Evolutionary conservation across 306 rosid species (phyloP), one percentile per base, ranked within the genome.

Genomic region (Styphnolobium japonicum): DNA sequence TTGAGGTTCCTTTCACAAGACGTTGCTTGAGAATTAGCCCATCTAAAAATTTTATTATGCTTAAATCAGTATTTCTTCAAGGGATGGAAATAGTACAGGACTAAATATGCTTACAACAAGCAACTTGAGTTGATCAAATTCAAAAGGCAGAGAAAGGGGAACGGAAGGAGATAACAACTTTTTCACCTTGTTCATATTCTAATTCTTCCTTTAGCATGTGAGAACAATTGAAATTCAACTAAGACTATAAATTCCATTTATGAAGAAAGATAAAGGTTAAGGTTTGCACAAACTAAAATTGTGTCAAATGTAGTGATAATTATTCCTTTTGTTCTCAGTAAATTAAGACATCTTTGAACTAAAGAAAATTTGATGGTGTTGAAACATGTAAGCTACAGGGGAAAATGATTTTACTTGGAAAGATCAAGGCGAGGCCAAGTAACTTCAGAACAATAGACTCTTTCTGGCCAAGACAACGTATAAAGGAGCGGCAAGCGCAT

Each of bases 391-490:
- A 66, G 70, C 62, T 71, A 10, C 29, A 74, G 6, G 63, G 80
- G 57, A 36, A 84, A 68, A 11, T 18, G 62, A 64, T 43, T 76
- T 25, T 94, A 94, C 98, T 94, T 90, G 94, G 91, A 87, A 72
- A 94, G 92, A 84, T 90, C 97, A 64, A 94, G 97, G 42, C 96
- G 97, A 39, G 98, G 97, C 90, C 91, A 94, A 19, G 98, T 88
- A 74, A 88, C 42, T 90, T 93, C 98, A 19, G 98, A 94, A 71
- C 97, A 94, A 75, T 83, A 76, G 64, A 94, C 58, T 90, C 98
- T 87, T 34, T 94, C 96, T 0, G 97, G 97, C 97, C 97, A 94
- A 57, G 97, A 90, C 89, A 94, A 70, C 34, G 98, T 94, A 55
- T 92, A 94, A 23, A 92, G 89, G 76, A 94, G 90, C 0, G 96